These are phyloP conservation scores for Argentina anserina DNA, from an alignment of 306 rosid genomes.

Conservation along the genomic window DNA sequence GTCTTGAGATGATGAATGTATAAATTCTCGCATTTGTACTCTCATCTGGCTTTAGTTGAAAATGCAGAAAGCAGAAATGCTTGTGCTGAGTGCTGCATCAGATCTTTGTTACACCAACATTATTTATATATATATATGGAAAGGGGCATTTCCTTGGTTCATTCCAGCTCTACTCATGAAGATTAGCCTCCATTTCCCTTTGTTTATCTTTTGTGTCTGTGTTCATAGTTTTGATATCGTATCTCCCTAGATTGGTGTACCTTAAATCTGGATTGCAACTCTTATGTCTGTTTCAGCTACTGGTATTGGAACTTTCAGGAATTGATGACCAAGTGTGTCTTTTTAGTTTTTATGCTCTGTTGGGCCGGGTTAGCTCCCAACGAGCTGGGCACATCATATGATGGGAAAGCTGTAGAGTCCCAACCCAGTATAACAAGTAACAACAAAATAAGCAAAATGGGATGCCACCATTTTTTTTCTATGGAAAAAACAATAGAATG, in stretches of 20 bases:
- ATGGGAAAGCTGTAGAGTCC: no score
- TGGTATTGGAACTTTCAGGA: no score
- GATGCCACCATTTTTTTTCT: no score
- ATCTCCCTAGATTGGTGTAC: background rate
- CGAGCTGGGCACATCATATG: no score
- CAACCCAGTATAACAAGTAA: no score
- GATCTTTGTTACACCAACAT: background rate
- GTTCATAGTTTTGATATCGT: background rate
- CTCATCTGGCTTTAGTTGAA: background rate
- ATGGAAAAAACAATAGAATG: no score
- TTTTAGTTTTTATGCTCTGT: no score
- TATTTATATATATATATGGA: constrained; percentile 4
- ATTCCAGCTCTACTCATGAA: background rate
- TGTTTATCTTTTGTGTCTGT: background rate
- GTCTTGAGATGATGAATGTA: constrained; percentile 13
- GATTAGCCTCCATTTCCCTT: background rate
- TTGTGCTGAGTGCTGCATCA: background rate
- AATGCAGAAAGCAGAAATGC: constrained; percentile 1
- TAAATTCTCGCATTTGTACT: background rate
- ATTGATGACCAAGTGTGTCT: no score
- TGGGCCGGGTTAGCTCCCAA: no score
- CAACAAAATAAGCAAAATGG: no score
- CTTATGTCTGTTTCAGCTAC: background rate
- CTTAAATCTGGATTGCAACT: background rate
- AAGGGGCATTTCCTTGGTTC: background rate